Conservation (phyloP, 2,329 filamentous ascomycete species). For the Alternaria tenuissima region DNA sequence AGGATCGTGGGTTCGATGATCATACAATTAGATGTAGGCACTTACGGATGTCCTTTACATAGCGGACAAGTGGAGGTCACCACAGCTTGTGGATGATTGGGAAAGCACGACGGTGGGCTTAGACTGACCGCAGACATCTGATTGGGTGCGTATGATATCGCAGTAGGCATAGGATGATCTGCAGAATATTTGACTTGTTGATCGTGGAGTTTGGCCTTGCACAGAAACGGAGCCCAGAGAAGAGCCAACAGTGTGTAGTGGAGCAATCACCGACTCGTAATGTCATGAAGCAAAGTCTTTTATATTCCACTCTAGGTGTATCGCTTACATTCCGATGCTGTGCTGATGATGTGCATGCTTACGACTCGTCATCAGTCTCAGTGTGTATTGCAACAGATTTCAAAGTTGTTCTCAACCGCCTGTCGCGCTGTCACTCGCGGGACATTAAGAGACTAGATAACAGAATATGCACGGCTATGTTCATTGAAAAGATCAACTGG, state of each 20-base stretch:
- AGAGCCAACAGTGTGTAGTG: background rate
- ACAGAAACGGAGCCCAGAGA: background rate
- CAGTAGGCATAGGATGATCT: background rate
- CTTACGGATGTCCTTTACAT: constrained; percentile 1
- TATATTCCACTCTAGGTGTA: background rate
- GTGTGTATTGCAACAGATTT: background rate
- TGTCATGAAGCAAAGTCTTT: background rate
- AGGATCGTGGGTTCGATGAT: background rate
- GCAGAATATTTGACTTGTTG: background rate
- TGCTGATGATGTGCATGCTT: constrained; percentile 1
- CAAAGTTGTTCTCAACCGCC: background rate
- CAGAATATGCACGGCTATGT: background rate
- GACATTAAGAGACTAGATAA: background rate
- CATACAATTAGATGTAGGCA: background rate
- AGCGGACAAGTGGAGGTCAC: background rate
- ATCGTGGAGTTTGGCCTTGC: background rate
- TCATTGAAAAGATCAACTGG: background rate
- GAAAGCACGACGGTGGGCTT: background rate
- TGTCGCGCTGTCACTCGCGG: background rate
- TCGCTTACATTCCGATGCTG: background rate
- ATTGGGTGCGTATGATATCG: background rate
- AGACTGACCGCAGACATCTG: background rate
- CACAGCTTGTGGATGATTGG: background rate
- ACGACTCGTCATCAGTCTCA: background rate
- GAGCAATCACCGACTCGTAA: background rate